Evolutionary conservation across 768 basidiomycete genomes (phyloP), one percentile per base, ranked within the genome.

Genomic region (Epithele typhae): DNA sequence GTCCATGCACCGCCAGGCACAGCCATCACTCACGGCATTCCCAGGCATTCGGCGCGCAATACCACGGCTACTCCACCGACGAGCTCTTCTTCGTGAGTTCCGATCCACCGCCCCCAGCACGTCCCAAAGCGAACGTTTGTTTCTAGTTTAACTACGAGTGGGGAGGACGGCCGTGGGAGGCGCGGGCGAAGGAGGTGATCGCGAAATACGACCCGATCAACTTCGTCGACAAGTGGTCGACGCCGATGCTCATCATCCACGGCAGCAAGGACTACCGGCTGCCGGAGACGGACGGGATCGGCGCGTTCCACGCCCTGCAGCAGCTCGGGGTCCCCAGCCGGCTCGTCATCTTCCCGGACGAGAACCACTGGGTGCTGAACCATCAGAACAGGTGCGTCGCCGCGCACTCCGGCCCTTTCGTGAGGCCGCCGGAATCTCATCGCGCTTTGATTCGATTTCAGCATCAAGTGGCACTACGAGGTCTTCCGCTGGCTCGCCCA

Each of bases 381-480:
- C 85, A 84, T 49, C 83, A 81, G 43, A 90, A 90, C 56, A 87
- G 81, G 81, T 80, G 22, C 24, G 71, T 54, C 32, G 1, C 25
- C 46, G 4, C 17, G 40, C n/a, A n/a, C n/a, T n/a, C n/a, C n/a
- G n/a, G n/a, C n/a, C n/a, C n/a, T n/a, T n/a, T n/a, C n/a, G n/a
- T n/a, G n/a, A n/a, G n/a, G n/a, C n/a, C n/a, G n/a, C n/a, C n/a
- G 25, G 19, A 12, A 0, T 34, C 2, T 8, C 18, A 39, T 57
- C n/a, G n/a, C n/a, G n/a, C n/a, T n/a, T n/a, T n/a, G n/a, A n/a
- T n/a, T n/a, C n/a, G n/a, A n/a, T n/a, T n/a, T n/a, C n/a, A 87
- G 89, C 60, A 68, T 95, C 63, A 92, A 92, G 63, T 98, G 95
- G 95, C 91, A 97, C 67, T 73, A 87, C 54, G 95, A 99, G 63